These are phyloP conservation scores for Penicillium nucicola DNA, from an alignment of 495 filamentous ascomycete species.

Conservation along the genomic window DNA sequence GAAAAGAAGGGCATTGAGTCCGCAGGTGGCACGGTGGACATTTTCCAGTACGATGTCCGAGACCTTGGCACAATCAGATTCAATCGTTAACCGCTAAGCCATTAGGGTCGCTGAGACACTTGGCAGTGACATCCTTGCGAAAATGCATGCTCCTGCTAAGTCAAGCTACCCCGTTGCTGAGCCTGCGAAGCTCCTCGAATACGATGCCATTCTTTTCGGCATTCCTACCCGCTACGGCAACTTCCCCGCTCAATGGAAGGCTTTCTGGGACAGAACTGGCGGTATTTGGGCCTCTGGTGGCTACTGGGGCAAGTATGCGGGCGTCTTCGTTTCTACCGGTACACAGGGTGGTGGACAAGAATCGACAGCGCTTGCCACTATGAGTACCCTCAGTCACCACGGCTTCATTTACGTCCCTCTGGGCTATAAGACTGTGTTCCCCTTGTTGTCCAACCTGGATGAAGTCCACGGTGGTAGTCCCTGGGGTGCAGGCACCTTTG, in stretches of 20 bases:
- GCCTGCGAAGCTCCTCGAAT: constrained; percentile 64
- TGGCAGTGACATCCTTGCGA: constrained; percentile 69
- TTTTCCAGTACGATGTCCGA: too few relatives aligned
- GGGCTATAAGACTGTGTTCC: constrained; percentile 83
- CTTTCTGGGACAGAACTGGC: constrained; percentile 83
- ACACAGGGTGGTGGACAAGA: constrained; percentile 90
- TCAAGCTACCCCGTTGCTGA: constrained; percentile 63
- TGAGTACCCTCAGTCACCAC: constrained; percentile 92
- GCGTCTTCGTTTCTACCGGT: constrained; percentile 84
- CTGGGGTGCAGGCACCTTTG: constrained; percentile 95
- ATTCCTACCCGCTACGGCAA: constrained; percentile 99
- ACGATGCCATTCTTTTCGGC: constrained; percentile 91
- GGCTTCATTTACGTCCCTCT: constrained; percentile 94
- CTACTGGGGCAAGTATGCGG: constrained; percentile 88
- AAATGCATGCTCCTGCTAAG: constrained; percentile 89
- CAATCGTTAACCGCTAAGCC: constrained; percentile 5
- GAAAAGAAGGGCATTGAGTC: constrained; percentile 88
- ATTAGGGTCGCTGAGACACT: constrained; percentile 88
- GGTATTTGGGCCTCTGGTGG: constrained; percentile 69
- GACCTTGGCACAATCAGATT: too few relatives aligned
- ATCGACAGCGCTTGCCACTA: constrained; percentile 72
- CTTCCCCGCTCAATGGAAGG: constrained; percentile 96
- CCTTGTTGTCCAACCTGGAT: constrained; percentile 58
- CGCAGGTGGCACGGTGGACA: constrained; percentile 73
- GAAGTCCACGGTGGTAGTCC: constrained; percentile 83